Evolutionary conservation across 192 early-diverging fungal genomes (phyloP).

Genomic region (Backusella mclennaniae): DNA sequence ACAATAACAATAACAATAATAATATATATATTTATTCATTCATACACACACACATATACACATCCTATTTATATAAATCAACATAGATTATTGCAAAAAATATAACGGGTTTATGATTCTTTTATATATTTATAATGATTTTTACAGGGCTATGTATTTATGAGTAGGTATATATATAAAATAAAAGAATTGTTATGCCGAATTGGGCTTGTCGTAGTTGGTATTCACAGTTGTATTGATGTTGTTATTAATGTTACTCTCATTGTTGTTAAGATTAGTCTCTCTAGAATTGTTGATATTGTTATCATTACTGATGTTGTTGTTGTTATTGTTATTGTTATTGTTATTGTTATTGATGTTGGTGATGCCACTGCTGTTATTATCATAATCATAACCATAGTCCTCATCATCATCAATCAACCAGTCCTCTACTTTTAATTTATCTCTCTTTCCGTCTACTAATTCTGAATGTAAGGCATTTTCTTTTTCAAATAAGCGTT

Average conservation of each 20-base stretch:
- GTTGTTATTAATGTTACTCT: neutral
- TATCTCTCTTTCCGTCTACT: neutral
- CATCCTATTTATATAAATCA: neutral
- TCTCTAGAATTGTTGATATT: neutral
- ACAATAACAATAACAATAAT: neutral
- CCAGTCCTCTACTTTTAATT: neutral
- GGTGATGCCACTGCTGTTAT: neutral
- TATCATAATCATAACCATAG: neutral
- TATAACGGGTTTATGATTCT: neutral
- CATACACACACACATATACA: neutral
- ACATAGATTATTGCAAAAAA: neutral
- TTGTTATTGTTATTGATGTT: neutral
- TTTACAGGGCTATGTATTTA: neutral
- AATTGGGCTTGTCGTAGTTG: neutral
- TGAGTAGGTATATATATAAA: neutral
- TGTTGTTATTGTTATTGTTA: neutral
- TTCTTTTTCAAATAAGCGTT: neutral
- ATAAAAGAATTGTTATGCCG: neutral
- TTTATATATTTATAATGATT: neutral
- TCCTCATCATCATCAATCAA: conserved; percentile 6
- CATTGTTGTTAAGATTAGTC: neutral
- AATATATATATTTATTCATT: neutral
- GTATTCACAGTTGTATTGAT: neutral
- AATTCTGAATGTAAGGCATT: neutral
- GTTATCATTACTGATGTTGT: neutral